Conservation (phyloP, 345 rosid genomes). For the Murraya paniculata region DNA sequence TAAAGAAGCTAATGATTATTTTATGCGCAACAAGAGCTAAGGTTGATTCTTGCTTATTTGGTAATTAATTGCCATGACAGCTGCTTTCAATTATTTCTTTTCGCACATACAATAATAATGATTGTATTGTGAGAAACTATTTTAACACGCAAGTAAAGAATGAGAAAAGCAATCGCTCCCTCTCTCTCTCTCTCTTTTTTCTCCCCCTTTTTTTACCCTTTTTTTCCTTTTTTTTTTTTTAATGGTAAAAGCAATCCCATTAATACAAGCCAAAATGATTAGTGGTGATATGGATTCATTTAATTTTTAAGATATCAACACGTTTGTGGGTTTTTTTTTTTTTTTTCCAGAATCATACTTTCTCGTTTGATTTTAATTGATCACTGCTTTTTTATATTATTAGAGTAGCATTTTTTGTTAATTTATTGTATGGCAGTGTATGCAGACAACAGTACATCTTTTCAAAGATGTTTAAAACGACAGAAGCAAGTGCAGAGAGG, state of each 20-base stretch:
- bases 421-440: background rate
- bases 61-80: constrained; percentile 20
- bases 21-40: background rate
- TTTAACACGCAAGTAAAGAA: background rate
- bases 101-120: background rate
- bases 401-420: background rate
- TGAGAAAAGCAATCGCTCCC: background rate
- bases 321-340: background rate
- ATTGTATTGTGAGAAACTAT: background rate
- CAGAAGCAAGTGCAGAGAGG: constrained; percentile 13
- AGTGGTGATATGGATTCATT: background rate
- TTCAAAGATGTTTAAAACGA: background rate
- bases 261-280: background rate
- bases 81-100: constrained; percentile 10
- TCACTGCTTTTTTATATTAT: background rate
- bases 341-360: no score
- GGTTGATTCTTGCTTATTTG: background rate
- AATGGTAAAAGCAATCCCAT: no score
- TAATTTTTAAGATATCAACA: background rate
- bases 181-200: background rate
- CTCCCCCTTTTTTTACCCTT: no score
- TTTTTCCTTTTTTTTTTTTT: no score
- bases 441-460: background rate
- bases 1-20: constrained; percentile 13
- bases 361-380: background rate